These are phyloP conservation scores for Neofusicoccum sp. DNA, from an alignment of 2,329 filamentous ascomycete species.

Conservation along the genomic window DNA sequence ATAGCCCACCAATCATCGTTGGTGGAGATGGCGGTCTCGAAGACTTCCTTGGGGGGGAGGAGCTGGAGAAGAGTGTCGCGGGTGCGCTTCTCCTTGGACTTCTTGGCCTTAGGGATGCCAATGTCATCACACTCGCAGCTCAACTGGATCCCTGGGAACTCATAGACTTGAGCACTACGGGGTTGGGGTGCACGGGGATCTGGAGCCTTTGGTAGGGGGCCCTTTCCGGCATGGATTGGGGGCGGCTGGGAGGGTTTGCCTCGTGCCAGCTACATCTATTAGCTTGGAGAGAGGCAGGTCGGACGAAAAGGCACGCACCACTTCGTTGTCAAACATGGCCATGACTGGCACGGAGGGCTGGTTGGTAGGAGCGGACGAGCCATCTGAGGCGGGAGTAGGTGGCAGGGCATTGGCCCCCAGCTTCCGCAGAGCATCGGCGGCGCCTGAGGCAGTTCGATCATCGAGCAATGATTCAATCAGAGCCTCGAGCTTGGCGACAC, in stretches of 20 bases:
- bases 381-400: background rate
- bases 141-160: background rate
- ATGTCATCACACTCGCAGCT: constrained; percentile 13
- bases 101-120: constrained; percentile 13
- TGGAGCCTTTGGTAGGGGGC: too few relatives aligned
- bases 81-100: constrained; percentile 36
- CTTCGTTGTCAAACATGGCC: constrained; percentile 20
- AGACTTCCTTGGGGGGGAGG: constrained; percentile 36
- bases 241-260: background rate
- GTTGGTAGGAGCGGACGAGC: background rate
- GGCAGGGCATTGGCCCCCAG: constrained; percentile 6
- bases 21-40: constrained; percentile 28
- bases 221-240: background rate
- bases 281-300: background rate
- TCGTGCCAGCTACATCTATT: constrained; percentile 15
- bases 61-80: constrained; percentile 39
- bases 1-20: constrained; percentile 48
- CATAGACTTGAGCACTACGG: background rate
- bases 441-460: constrained; percentile 31
- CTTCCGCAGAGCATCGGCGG: constrained; percentile 29
- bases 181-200: background rate
- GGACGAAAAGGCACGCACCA: constrained; percentile 11
- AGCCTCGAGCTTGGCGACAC: constrained; percentile 46
- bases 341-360: constrained; percentile 3
- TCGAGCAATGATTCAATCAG: constrained; percentile 41